These are phyloP conservation scores for Przewalskia tangutica DNA, from an alignment of 257 asterid species.

Conservation along the genomic window DNA sequence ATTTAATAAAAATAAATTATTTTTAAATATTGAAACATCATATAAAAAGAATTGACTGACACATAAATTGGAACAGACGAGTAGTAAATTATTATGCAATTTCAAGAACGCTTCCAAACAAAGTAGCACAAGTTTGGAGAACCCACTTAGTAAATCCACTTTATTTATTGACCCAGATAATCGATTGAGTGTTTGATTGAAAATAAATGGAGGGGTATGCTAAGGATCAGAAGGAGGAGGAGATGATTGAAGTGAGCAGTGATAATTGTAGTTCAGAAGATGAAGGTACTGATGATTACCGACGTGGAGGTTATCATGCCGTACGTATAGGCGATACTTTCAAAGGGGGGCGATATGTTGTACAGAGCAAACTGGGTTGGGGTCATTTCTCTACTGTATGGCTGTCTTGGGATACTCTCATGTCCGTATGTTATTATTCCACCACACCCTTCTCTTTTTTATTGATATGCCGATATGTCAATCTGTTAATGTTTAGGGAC, in stretches of 20 bases:
- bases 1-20: too few species aligned
- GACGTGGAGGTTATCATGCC: conserved; percentile 92
- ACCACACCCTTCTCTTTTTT: not conserved
- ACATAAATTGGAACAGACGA: too few species aligned
- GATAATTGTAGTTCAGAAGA: conserved; percentile 70
- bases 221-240: not conserved
- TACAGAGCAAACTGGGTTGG: conserved; percentile 94
- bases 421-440: conserved; percentile 21
- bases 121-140: not conserved
- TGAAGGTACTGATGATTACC: conserved; percentile 88
- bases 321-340: conserved; percentile 72
- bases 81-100: not conserved
- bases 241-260: conserved; percentile 29
- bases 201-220: not conserved
- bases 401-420: conserved; percentile 83
- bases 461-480: not conserved
- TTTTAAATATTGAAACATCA: too few species aligned
- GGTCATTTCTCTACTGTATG: conserved; percentile 97
- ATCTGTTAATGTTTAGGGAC: too few species aligned
- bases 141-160: not conserved
- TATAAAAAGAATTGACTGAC: too few species aligned
- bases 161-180: not conserved
- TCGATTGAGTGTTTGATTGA: not conserved
- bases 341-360: conserved; percentile 68
- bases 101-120: not conserved